A percentile compares a stretch with the other conserved stretches of the same genome.
phyloP scores from a whole-genome alignment of 2,329 filamentous ascomycete genomes.

The Mariannaea sp. region DNA sequence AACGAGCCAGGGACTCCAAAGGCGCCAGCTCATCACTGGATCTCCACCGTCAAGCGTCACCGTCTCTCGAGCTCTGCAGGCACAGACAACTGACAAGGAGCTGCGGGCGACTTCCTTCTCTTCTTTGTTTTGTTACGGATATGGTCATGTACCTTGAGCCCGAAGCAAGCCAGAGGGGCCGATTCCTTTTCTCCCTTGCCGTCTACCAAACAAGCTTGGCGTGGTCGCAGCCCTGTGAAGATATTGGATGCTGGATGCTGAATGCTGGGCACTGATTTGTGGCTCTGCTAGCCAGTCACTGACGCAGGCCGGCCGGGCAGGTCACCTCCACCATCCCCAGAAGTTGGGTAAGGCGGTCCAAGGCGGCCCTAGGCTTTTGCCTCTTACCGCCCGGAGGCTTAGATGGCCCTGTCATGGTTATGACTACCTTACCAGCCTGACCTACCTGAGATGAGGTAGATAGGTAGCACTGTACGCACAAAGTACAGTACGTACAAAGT shows the following conservation, averaged over 20 bases:
- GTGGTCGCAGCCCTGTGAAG: slow-evolving; percentile 34
- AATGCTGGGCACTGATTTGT: no score
- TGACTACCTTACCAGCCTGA: no score
- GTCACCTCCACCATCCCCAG: slow-evolving; percentile 26
- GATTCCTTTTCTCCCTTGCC: slow-evolving; percentile 3
- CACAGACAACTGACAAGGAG: slow-evolving; percentile 23
- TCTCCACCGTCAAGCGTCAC: slow-evolving; percentile 39
- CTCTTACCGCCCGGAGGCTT: not conserved
- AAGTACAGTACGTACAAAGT: not conserved
- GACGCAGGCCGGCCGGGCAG: slow-evolving; percentile 19
- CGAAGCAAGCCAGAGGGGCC: slow-evolving; percentile 9
- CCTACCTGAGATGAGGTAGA: no score
- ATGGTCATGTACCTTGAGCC: slow-evolving; percentile 1
- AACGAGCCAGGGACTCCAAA: slow-evolving; percentile 37
- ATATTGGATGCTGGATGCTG: slow-evolving; percentile 21
- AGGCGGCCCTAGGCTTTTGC: slow-evolving; percentile 12
- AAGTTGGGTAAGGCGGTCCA: slow-evolving; percentile 9
- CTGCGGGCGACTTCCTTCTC: slow-evolving; percentile 29
- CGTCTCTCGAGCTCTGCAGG: slow-evolving; percentile 37
- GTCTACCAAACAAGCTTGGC: slow-evolving; percentile 26
- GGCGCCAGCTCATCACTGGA: slow-evolving; percentile 39
- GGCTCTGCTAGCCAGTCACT: slow-evolving; percentile 31
- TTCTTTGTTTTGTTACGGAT: slow-evolving; percentile 11
- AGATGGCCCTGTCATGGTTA: slow-evolving; percentile 1
- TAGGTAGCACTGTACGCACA: not conserved